Base-by-base conservation (phyloP, 306 rosid species). In the Cucumis melo region DNA sequence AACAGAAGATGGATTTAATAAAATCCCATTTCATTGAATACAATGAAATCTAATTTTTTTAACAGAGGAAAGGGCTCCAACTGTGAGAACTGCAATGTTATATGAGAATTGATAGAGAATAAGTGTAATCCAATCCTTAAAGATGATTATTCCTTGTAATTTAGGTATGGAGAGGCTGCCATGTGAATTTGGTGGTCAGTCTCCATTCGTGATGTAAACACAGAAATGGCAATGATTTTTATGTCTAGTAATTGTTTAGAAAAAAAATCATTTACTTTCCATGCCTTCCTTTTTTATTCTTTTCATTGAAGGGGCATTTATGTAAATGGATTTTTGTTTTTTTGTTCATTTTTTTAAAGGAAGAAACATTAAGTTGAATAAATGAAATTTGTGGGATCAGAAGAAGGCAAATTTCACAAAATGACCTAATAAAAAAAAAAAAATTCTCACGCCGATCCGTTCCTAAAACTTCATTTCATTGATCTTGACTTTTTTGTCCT, bases 1-100 rank as follows among this genome's bases (percentile, higher is more conserved):
- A 77, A 70, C 76, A 64, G 56, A 46, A 70, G 56, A 46, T 42
- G 75, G 75, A 70, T 70, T 70, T 44, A 70, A 42, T 70, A 39
- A 46, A 68, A 70, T 70, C 75, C 74, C 21, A 70, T 70, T 70
- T 70, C 75, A 70, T 70, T 44, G 16, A 68, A 42, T 20, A 5
- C 58, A 23, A 70, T 70, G 56, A 46, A 46, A 70, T 70, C 56
- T 27, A 46, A 46, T 70, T 13, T 21, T 67, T 42, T 68, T 42
- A 68, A 68, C 56, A 17, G 53, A 4, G 5, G 7, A 23, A 13
- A 13, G 38, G 7, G 23, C 46, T 46, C 75, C 75, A 46, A 19
- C 6, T 44, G 74, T 68, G 53, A 68, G 13, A 13, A 21, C 12
- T 42, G 74, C 74, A 42, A 42, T 68, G 53, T 21, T 21, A 64